Percentiles rank a stretch among this genome's conserved stretches.
Conservation (phyloP, 768 basidiomycete genomes). For the Leucosporidium creatinivorum region DNA sequence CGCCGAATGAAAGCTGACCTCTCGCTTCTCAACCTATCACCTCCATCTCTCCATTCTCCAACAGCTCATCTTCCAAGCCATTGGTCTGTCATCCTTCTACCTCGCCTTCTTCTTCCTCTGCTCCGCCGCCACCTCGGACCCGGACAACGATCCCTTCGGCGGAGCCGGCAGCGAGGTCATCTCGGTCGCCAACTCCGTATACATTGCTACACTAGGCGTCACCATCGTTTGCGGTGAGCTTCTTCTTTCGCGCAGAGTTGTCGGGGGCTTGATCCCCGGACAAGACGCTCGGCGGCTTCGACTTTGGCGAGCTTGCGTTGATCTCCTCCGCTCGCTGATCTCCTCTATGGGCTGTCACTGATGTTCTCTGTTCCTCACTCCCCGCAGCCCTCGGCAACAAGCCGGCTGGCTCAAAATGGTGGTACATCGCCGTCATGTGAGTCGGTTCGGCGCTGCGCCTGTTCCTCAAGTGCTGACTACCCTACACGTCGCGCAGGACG, state of each 20-base stretch:
- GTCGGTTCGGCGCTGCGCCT: too few species aligned
- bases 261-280: too few species aligned
- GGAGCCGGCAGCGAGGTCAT: conserved; percentile 68
- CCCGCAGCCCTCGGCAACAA: conserved; percentile 73
- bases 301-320: too few species aligned
- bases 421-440: conserved; percentile 61
- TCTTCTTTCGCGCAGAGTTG: too few species aligned
- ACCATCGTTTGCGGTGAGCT: conserved; percentile 57
- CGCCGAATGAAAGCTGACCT: background rate
- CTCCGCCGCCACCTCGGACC: conserved; percentile 60
- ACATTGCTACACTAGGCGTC: conserved; percentile 76
- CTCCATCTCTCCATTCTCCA: too few species aligned
- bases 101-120: conserved; percentile 65
- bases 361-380: conserved; percentile 6
- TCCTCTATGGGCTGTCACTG: too few species aligned
- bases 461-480: too few species aligned
- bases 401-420: conserved; percentile 68
- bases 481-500: conserved; percentile 37
- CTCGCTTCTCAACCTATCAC: too few species aligned
- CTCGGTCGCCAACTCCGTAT: conserved; percentile 54
- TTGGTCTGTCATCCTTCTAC: conserved; percentile 34
- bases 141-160: conserved; percentile 60
- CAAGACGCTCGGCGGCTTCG: too few species aligned
- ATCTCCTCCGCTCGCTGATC: too few species aligned
- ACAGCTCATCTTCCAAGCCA: conserved; percentile 40